Conservation (phyloP, 805 yeast genomes). For the Dipodascus albidus region DNA sequence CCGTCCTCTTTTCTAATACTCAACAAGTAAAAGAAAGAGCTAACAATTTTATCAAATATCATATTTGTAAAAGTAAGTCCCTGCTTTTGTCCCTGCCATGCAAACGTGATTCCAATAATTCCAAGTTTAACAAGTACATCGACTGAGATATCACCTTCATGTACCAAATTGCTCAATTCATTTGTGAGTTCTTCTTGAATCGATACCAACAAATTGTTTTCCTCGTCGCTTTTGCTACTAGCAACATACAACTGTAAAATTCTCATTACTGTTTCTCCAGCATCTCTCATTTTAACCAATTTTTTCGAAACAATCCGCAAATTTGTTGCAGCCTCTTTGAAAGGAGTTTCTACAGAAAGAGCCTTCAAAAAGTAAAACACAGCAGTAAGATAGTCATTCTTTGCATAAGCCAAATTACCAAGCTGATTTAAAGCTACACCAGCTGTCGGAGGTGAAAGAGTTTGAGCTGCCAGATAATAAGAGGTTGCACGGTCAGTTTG, state of each 20-base stretch:
- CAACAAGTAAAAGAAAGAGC: background rate
- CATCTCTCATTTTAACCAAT: background rate
- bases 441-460: background rate
- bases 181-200: background rate
- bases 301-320: background rate
- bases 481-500: background rate
- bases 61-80: background rate
- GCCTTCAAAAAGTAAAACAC: background rate
- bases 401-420: background rate
- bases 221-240: background rate
- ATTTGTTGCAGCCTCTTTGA: conserved; percentile 1
- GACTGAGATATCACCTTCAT: background rate
- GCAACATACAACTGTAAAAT: background rate
- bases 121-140: background rate
- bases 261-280: background rate
- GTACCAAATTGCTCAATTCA: background rate
- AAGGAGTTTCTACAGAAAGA: background rate
- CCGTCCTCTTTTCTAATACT: background rate
- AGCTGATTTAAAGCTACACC: conserved; percentile 1
- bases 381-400: conserved; percentile 1
- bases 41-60: background rate
- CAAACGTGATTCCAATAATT: background rate
- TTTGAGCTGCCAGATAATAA: background rate
- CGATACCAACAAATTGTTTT: background rate
- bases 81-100: background rate